phyloP scores from a whole-genome alignment of 192 early-diverging fungal genomes.

The Entomortierella lignicola region DNA sequence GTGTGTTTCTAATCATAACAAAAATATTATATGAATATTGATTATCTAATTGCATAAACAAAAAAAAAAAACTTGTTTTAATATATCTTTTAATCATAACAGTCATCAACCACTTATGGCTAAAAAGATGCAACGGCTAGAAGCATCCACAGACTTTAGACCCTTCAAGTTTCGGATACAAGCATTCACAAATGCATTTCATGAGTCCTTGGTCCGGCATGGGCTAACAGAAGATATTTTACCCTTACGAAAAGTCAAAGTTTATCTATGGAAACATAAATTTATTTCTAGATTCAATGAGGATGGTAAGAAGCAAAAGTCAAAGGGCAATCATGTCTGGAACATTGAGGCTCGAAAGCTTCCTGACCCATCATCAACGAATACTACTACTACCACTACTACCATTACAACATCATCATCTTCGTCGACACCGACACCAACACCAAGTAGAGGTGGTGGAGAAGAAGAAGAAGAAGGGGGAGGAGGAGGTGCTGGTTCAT shows the following conservation, averaged over 20 bases:
- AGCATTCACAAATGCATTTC: slow-evolving; percentile 81
- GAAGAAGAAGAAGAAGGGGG: too few relatives aligned
- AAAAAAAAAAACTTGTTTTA: too few relatives aligned
- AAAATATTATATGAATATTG: too few relatives aligned
- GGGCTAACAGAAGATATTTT: slow-evolving; percentile 75
- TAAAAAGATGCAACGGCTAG: slow-evolving; percentile 78
- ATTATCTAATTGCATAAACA: too few relatives aligned
- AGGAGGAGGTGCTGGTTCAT: slow-evolving; percentile 8
- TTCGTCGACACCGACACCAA: slow-evolving; percentile 30
- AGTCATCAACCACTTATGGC: slow-evolving; percentile 82
- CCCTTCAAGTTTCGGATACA: slow-evolving; percentile 86
- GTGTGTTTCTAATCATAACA: too few relatives aligned
- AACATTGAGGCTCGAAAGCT: slow-evolving; percentile 84
- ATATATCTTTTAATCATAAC: too few relatives aligned
- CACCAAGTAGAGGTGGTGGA: slow-evolving; percentile 1
- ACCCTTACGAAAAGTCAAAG: slow-evolving; percentile 73
- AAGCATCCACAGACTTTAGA: slow-evolving; percentile 76
- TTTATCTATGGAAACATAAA: slow-evolving; percentile 77
- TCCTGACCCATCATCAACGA: slow-evolving; percentile 27
- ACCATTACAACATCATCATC: background rate
- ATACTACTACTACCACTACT: too few relatives aligned
- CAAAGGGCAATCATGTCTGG: slow-evolving; percentile 85
- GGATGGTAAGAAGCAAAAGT: slow-evolving; percentile 83
- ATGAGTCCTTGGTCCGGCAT: slow-evolving; percentile 70
- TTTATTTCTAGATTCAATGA: slow-evolving; percentile 87